Percentiles rank a stretch among this genome's conserved stretches.
Conservation (phyloP, 805 yeast genomes). For the Hanseniaspora occidentalis region DNA sequence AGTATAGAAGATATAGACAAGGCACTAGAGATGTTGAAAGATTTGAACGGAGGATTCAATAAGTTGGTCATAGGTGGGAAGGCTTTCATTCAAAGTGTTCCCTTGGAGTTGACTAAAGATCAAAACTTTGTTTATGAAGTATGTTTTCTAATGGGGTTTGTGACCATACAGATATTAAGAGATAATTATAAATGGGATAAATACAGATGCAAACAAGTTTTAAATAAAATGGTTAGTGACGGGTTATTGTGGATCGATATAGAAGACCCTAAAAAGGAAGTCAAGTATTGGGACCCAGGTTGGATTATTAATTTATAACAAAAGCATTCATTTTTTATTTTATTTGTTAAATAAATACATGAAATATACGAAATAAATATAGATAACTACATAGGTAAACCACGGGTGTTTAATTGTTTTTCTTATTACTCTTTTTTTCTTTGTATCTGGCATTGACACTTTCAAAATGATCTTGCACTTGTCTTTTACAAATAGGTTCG, state of each 20-base stretch:
- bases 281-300: constrained; percentile 60
- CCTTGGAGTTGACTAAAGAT: constrained; percentile 53
- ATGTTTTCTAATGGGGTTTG: constrained; percentile 67
- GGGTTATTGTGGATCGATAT: constrained; percentile 87
- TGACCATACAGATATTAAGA: constrained; percentile 44
- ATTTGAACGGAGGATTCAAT: constrained; percentile 62
- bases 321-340: too few relatives aligned
- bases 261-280: constrained; percentile 17
- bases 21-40: constrained; percentile 39
- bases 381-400: not conserved
- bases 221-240: constrained; percentile 67
- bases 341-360: too few relatives aligned
- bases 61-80: constrained; percentile 44
- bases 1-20: constrained; percentile 40
- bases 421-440: constrained; percentile 26
- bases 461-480: constrained; percentile 51
- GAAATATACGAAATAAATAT: constrained; percentile 1
- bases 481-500: constrained; percentile 44
- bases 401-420: not conserved
- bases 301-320: constrained; percentile 38
- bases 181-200: constrained; percentile 72
- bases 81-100: constrained; percentile 49
- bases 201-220: constrained; percentile 44
- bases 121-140: constrained; percentile 62
- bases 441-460: constrained; percentile 53